phyloP scores from a whole-genome alignment of 148 eudicot genomes.

The Rheum nobile region DNA sequence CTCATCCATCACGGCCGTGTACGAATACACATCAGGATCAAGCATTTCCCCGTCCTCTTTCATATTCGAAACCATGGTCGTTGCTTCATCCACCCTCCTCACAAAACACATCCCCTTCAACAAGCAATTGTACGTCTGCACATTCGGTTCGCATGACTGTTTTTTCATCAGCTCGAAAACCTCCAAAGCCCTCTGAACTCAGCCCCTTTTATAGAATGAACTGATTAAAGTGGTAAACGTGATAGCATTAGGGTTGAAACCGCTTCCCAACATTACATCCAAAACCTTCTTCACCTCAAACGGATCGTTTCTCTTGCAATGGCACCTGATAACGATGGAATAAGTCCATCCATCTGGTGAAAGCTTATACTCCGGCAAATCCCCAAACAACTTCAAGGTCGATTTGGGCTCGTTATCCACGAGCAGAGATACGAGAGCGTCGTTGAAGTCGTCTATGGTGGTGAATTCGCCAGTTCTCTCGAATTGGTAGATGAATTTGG shows the following conservation, averaged over 20 bases:
- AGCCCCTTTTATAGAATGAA: conserved; percentile 52
- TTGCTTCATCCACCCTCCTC: no score
- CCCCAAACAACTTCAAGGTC: conserved; percentile 43
- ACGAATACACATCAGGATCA: conserved; percentile 51
- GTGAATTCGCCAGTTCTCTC: no score
- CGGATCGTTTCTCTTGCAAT: no score
- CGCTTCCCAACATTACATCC: no score
- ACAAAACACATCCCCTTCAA: no score
- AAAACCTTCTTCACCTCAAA: no score
- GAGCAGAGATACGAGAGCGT: conserved; percentile 35
- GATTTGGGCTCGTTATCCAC: conserved; percentile 32
- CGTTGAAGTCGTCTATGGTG: conserved; percentile 37
- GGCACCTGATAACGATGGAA: no score
- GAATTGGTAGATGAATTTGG: conserved; percentile 15
- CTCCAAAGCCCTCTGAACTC: conserved; percentile 41
- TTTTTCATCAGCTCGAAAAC: conserved; percentile 44
- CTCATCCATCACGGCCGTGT: conserved; percentile 78
- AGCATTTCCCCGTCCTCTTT: conserved; percentile 20
- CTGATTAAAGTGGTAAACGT: conserved; percentile 41
- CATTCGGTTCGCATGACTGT: conserved; percentile 41
- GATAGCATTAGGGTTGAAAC: no score
- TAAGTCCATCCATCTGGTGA: no score
- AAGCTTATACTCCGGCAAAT: conserved; percentile 26
- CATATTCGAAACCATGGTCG: conserved; percentile 34
- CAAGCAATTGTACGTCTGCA: no score